Evolutionary conservation across 2,329 filamentous ascomycete genomes (phyloP).

Genomic region (Dryadomyces quercus-mongolicae): DNA sequence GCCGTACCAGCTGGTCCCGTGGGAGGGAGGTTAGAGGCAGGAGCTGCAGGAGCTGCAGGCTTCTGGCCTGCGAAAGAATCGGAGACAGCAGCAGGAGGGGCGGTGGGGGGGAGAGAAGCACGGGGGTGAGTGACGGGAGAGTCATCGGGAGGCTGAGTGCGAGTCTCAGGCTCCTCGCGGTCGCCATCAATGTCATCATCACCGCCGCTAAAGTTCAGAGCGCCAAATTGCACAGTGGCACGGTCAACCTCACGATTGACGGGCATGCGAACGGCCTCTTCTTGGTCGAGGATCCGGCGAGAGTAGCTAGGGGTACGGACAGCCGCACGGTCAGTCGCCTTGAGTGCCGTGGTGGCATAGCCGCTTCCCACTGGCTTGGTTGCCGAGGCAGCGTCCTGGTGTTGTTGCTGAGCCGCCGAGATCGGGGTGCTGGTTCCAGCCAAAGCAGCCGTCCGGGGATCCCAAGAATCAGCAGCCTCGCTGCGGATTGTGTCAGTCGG

Average conservation of each 20-base stretch:
- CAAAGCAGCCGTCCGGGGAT: conserved; percentile 48
- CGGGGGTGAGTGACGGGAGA: conserved; percentile 79
- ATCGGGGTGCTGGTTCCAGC: conserved; percentile 55
- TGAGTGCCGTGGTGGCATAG: conserved; percentile 70
- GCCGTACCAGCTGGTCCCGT: conserved; percentile 24
- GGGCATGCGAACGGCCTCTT: conserved; percentile 97
- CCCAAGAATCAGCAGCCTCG: conserved; percentile 77
- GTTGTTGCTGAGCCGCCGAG: conserved; percentile 51
- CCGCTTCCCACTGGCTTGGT: conserved; percentile 54
- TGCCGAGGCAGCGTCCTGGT: conserved; percentile 23
- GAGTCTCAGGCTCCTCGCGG: conserved; percentile 88
- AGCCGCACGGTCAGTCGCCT: conserved; percentile 53
- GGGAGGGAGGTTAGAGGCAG: conserved; percentile 30
- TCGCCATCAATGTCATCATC: conserved; percentile 89
- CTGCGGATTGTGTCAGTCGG: conserved; percentile 77
- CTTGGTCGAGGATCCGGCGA: conserved; percentile 81
- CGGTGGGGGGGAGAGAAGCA: conserved; percentile 69
- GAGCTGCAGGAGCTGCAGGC: conserved; percentile 19
- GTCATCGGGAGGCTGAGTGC: conserved; percentile 83
- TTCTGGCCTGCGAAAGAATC: conserved; percentile 45
- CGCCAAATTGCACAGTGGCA: conserved; percentile 89
- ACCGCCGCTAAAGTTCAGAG: conserved; percentile 76
- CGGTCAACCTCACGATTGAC: conserved; percentile 91
- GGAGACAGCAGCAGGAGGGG: conserved; percentile 39
- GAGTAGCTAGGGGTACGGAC: conserved; percentile 69